Conservation (phyloP, 2,329 filamentous ascomycete genomes). For the Calonectria naviculata region DNA sequence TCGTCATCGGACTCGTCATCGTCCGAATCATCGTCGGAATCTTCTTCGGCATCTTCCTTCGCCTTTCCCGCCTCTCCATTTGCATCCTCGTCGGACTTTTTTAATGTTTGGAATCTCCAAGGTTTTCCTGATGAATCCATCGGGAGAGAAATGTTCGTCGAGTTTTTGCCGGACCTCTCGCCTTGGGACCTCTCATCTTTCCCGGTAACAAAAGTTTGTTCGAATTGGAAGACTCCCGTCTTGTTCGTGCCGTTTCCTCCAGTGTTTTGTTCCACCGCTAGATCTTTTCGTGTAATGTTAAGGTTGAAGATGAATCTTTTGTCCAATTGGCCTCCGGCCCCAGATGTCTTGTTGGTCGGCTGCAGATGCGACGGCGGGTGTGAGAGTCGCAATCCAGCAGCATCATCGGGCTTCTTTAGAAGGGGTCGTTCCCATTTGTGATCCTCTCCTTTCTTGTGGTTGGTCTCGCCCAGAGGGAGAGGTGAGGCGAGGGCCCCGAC, state of each 20-base stretch:
- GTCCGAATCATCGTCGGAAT: too few species aligned
- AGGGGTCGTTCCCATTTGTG: not conserved
- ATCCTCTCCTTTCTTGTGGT: not conserved
- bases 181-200: not conserved
- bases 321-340: not conserved
- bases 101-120: not conserved
- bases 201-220: not conserved
- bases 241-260: not conserved
- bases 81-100: too few species aligned
- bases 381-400: not conserved
- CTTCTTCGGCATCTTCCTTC: not conserved
- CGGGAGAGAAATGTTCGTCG: too few species aligned
- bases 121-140: too few species aligned
- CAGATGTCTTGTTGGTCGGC: not conserved
- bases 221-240: not conserved
- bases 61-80: not conserved
- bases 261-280: not conserved
- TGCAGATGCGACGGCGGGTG: too few species aligned
- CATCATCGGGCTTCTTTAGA: not conserved
- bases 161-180: not conserved
- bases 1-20: too few species aligned
- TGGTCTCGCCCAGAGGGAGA: not conserved
- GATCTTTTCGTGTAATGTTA: not conserved
- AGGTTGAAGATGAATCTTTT: not conserved
- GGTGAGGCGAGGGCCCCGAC: constrained; percentile 9